A percentile compares a stretch with the other conserved stretches of the same genome.
phyloP scores from a whole-genome alignment of 148 eudicot species.

The Rhododendron molle region DNA sequence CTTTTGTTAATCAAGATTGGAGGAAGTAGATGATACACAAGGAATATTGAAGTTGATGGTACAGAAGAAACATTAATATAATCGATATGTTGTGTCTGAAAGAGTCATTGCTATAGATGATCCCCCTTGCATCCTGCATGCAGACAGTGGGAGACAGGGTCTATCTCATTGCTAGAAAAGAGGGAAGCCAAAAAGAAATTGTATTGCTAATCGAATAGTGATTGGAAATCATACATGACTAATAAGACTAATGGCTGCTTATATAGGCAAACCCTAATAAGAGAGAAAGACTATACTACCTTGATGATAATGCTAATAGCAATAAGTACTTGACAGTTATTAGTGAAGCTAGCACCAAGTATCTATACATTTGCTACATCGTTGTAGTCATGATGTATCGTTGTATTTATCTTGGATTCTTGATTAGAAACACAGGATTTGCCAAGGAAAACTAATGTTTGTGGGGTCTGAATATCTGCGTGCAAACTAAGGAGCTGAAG shows the following conservation, averaged over 20 bases:
- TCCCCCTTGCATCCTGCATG: background rate
- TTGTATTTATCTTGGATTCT: background rate
- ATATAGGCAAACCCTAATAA: background rate
- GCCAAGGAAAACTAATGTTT: background rate
- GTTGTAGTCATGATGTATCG: background rate
- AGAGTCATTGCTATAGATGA: background rate
- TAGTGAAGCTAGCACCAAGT: background rate
- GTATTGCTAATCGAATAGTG: background rate
- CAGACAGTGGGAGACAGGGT: background rate
- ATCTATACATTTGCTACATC: background rate
- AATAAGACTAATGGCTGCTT: background rate
- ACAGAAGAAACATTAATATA: background rate
- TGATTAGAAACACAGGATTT: background rate
- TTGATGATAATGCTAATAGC: too few species aligned
- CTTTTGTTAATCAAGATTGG: background rate
- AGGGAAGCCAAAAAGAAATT: background rate
- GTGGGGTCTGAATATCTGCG: background rate
- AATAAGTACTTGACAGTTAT: background rate
- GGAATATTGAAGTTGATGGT: background rate
- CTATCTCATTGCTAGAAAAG: background rate
- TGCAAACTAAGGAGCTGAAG: slow-evolving; percentile 6
- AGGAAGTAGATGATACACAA: background rate
- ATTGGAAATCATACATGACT: background rate
- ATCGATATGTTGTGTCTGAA: background rate
- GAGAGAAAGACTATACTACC: too few species aligned